These are phyloP conservation scores for Parsonsia alboflavescens DNA, from an alignment of 257 asterid species.

Conservation along the genomic window DNA sequence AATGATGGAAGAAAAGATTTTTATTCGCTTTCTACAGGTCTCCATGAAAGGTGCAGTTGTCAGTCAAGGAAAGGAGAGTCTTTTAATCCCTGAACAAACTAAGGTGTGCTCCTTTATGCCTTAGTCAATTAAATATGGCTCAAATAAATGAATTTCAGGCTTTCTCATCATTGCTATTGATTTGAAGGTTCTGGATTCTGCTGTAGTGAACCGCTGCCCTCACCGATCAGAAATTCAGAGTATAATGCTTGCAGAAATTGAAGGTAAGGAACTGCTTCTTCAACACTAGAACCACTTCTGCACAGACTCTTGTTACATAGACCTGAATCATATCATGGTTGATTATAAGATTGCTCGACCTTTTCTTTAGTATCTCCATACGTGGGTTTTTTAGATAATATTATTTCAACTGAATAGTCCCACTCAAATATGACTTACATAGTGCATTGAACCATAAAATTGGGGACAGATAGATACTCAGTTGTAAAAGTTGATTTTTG, in stretches of 20 bases:
- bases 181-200: constrained; percentile 67
- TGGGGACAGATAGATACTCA: not conserved
- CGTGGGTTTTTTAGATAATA: not conserved
- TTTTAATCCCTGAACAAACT: constrained; percentile 72
- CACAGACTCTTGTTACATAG: not conserved
- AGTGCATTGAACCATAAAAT: not conserved
- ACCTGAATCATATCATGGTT: not conserved
- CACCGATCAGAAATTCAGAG: constrained; percentile 89
- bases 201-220: constrained; percentile 66
- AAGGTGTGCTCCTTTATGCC: constrained; percentile 37
- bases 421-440: not conserved
- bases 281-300: not conserved
- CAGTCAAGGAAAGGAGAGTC: constrained; percentile 72
- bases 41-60: constrained; percentile 55
- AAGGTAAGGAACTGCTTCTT: constrained; percentile 36
- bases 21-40: constrained; percentile 36
- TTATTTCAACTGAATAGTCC: not conserved
- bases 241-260: constrained; percentile 56
- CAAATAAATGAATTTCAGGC: constrained; percentile 1
- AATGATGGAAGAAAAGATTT: not conserved
- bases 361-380: not conserved
- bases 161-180: constrained; percentile 20
- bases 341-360: not conserved
- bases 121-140: constrained; percentile 2
- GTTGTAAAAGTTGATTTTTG: not conserved